Percentiles rank a stretch among this genome's conserved stretches.
These are phyloP conservation scores for Amauroascus verrucosus DNA, from an alignment of 2,329 filamentous ascomycete species.

Conservation along the genomic window DNA sequence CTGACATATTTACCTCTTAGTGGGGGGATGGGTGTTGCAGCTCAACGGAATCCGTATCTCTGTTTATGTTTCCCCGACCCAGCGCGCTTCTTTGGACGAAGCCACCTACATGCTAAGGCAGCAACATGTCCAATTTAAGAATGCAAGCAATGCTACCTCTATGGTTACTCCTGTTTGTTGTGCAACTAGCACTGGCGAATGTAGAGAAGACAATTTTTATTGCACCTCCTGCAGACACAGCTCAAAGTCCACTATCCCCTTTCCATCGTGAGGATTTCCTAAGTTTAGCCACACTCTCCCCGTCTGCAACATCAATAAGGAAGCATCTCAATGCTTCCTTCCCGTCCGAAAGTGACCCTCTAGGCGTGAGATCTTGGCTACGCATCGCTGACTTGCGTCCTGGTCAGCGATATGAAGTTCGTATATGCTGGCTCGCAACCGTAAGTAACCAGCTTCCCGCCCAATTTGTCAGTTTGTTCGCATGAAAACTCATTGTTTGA, in stretches of 20 bases:
- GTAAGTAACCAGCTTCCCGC: constrained; percentile 44
- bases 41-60: background rate
- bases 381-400: constrained; percentile 60
- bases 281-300: constrained; percentile 54
- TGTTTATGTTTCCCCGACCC: background rate
- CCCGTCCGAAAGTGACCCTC: constrained; percentile 43
- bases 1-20: background rate
- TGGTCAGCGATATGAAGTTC: constrained; percentile 74
- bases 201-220: constrained; percentile 86
- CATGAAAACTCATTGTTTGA: background rate
- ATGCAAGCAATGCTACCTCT: background rate
- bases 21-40: background rate
- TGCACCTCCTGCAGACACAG: constrained; percentile 53
- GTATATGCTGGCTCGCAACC: constrained; percentile 86
- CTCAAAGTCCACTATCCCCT: constrained; percentile 42
- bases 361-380: constrained; percentile 65
- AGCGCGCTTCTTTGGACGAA: background rate
- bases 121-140: constrained; percentile 11
- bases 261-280: constrained; percentile 37
- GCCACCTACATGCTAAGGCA: constrained; percentile 12
- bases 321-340: constrained; percentile 59
- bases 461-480: background rate
- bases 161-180: constrained; percentile 15
- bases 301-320: constrained; percentile 46
- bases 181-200: constrained; percentile 49